Conservation (phyloP, 306 rosid genomes). For the Trifolium subterraneum region DNA sequence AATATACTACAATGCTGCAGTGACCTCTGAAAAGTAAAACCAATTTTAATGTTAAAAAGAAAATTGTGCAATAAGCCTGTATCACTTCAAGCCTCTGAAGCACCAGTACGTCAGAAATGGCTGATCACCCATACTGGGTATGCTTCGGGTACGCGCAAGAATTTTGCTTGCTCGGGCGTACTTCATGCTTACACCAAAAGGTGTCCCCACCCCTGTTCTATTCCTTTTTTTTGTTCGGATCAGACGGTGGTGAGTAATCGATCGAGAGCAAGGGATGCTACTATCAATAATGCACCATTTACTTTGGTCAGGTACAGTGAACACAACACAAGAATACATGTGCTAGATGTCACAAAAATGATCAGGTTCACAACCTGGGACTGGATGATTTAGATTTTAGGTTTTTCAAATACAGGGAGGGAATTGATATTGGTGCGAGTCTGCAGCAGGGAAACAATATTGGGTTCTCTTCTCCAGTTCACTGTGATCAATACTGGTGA, state of each 20-base stretch:
- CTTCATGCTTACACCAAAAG: no score
- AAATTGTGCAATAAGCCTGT: neutral
- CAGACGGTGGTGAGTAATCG: no score
- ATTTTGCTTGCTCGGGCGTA: no score
- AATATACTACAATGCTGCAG: neutral
- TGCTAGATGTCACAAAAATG: neutral
- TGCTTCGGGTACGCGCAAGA: neutral
- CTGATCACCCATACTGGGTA: neutral
- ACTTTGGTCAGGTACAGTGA: neutral
- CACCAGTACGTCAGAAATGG: neutral
- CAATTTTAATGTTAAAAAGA: neutral
- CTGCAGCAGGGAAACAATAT: neutral
- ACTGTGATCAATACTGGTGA: neutral
- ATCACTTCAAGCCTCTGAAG: neutral
- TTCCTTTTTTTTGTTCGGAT: no score
- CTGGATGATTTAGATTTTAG: neutral
- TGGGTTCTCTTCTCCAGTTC: neutral
- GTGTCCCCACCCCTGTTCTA: no score
- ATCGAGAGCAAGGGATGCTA: no score
- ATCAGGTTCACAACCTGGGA: neutral
- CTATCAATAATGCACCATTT: neutral
- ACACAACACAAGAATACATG: neutral
- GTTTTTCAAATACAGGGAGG: neutral
- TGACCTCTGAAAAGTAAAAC: slow-evolving; percentile 17
- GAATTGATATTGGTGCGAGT: neutral